Base-by-base conservation (phyloP, 2,329 filamentous ascomycete species). In the Aspergillus arachidicola region DNA sequence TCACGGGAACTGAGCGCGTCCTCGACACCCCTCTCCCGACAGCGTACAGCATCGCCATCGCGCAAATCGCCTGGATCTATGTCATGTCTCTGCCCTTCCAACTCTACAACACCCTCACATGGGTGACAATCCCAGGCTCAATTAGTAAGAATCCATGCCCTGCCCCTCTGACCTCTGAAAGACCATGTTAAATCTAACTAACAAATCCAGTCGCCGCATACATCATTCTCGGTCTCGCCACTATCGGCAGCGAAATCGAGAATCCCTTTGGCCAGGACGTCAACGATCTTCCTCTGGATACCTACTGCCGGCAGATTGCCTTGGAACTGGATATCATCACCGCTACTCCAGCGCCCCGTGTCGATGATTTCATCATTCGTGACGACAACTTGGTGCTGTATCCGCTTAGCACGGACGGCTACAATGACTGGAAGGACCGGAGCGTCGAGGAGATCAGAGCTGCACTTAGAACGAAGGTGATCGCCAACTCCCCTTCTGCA, bases 21-120 rank as follows among this genome's bases (percentile, higher is more conserved):
- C 86, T 94, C 36, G 91, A 90, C 75, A 96, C 92, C 0, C 92
- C 92, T 1, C 85, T 96, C 0, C 92, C 92, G 2, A 85, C 93
- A 61, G 92, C 92, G 54, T 96, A 96, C 81, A 88, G 86, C 68
- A 95, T 96, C 71, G 87, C 91, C 71, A 94, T 95, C 75, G 88
- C 89, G 23, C 92, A 96, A 75, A 94, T 95, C 73, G 92, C 92
- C 36, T 94, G 91, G 87, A 86, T 93, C 58, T 96, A 95, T 78
- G 88, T 95, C 59, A 80, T 93, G 69, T 84, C 92, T 36, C 84
- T 96, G 1, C 92, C 92, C 6, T 95, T 95, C 83, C 92, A 96
- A 79, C 86, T 96, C 7, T 86, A 87, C 73, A 73, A 76, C 0
- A 75, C 78, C 3, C 85, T 96, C 1, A 70, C 78, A 9, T 95